Base-by-base conservation (phyloP, 805 yeast species). In the Ogataea nakhonphanomensis region DNA sequence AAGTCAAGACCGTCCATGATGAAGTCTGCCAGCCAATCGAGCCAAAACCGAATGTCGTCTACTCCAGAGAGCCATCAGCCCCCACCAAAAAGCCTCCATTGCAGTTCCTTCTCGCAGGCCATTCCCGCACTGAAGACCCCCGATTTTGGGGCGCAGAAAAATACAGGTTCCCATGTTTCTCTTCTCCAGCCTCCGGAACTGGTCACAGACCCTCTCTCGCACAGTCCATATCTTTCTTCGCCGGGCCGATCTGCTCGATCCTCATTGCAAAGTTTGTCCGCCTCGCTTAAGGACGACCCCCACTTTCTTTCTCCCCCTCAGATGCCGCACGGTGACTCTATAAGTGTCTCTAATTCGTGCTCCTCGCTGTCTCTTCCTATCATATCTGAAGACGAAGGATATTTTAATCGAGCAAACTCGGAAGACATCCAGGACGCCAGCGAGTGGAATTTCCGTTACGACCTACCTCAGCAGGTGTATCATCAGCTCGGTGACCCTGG, bases 1-100 rank as follows among this genome's bases (percentile, higher is more conserved):
- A 58, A 55, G 33, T 32, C 53, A 3, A 60, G 51, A 9, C 65
- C 68, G 3, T 26, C 45, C 4, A 39, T 51, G 23, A 56, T 63
- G 58, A 48, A 44, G 8, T 53, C 62, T 5, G 30, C 34, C 12
- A 45, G 39, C 34, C 39, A 23, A 15, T 20, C 32, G 13, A 22
- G 15, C 5, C 8, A 8, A 15, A 22, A 12, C 5, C 11, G n/a
- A 17, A 12, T 14, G 12, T 17, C 37, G 10, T 26, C 31, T 12
- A 24, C 39, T 7, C 31, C 40, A 7, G 33, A 32, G 2, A 33
- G 39, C 13, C 33, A 33, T 10, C 28, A 30, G 2, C 5, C 31
- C 12, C 12, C 40, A 9, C 8, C 31, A 7, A 31, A 22, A 26
- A 13, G 39, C n/a, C 28, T 42, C 3, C 29, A 37, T 5, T 10